Percentiles rank a stretch among this genome's conserved stretches.
phyloP scores from a whole-genome alignment of 257 asterid genomes.

The Nicotiana otophora region DNA sequence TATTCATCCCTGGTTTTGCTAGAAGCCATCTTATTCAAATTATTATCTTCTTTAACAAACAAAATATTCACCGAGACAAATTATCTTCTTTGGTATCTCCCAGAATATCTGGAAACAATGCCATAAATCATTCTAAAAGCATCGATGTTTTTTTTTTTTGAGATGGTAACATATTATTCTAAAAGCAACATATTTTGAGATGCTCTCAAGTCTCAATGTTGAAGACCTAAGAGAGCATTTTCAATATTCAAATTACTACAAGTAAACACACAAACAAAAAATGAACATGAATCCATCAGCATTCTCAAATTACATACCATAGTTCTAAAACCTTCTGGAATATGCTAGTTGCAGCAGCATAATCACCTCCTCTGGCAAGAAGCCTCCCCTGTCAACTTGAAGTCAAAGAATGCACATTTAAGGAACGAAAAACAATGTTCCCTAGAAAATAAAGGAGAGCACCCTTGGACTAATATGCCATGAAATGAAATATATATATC shows the following conservation, averaged over 20 bases:
- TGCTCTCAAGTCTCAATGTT: background rate
- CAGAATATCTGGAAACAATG: background rate
- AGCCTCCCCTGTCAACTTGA: conserved; percentile 99
- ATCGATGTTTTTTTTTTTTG: too few relatives aligned
- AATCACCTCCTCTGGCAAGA: conserved; percentile 90
- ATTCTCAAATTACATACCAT: conserved; percentile 53
- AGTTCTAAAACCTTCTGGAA: conserved; percentile 70
- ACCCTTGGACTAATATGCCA: background rate
- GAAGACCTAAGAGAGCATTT: background rate
- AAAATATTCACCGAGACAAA: background rate
- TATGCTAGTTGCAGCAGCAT: conserved; percentile 72
- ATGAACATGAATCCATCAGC: conserved; percentile 6
- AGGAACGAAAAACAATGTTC: conserved; percentile 9
- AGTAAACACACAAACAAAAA: background rate
- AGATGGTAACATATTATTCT: too few relatives aligned
- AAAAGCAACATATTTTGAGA: too few relatives aligned
- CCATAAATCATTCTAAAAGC: background rate
- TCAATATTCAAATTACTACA: background rate
- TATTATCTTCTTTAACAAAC: background rate
- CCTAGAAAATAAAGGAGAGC: conserved; percentile 5
- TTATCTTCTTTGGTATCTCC: background rate
- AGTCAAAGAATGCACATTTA: conserved; percentile 61
- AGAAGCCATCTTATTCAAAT: background rate
- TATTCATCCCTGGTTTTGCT: background rate
- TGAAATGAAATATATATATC: background rate